Conservation (phyloP, 345 rosid genomes). For the Garcia nutans region DNA sequence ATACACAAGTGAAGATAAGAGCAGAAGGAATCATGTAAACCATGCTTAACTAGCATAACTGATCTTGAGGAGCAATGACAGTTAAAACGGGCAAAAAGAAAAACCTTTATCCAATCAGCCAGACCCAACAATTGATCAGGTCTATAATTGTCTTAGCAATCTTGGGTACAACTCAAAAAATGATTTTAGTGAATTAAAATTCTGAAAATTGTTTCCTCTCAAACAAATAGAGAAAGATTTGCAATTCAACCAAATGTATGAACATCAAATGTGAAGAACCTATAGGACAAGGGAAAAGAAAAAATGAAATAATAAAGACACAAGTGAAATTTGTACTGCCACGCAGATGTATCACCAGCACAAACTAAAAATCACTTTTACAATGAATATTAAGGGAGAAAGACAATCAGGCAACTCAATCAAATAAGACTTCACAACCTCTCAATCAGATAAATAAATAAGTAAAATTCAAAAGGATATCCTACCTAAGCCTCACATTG, state of each 20-base stretch:
- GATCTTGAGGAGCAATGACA: not conserved
- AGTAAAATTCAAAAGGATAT: not conserved
- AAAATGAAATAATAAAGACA: not conserved
- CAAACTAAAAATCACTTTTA: not conserved
- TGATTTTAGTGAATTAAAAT: not conserved
- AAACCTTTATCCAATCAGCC: not conserved
- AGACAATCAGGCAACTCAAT: not conserved
- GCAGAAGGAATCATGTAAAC: not conserved
- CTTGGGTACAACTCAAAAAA: not conserved
- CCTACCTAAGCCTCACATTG: slow-evolving; percentile 55
- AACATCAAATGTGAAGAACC: not conserved
- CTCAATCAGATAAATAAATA: slow-evolving; percentile 2
- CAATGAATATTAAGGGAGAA: not conserved
- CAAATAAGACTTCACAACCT: not conserved
- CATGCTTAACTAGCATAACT: not conserved
- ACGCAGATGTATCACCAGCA: not conserved
- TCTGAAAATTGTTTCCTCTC: not conserved
- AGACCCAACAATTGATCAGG: not conserved
- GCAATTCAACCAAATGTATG: not conserved
- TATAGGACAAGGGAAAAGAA: not conserved
- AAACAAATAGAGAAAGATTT: not conserved
- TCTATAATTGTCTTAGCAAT: not conserved
- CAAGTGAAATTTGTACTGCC: not conserved
- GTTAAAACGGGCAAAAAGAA: too few relatives aligned
- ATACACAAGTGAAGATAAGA: not conserved